phyloP scores from a whole-genome alignment of 2,329 filamentous ascomycete species.

The Didymella glomerata region DNA sequence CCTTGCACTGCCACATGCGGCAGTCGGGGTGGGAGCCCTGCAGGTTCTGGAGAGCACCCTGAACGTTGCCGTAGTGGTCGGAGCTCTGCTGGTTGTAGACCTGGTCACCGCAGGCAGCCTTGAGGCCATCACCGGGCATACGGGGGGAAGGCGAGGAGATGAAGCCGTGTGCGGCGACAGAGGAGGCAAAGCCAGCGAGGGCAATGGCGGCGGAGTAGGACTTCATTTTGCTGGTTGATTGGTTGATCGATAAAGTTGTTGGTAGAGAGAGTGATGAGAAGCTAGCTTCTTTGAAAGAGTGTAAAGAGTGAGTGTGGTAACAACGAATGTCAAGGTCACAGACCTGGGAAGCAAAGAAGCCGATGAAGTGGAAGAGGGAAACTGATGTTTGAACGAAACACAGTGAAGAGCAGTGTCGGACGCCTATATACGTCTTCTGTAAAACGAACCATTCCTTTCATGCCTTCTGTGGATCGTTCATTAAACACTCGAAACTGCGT shows the following conservation, averaged over 20 bases:
- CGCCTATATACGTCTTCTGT: conserved; percentile 33
- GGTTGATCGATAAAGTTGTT: conserved; percentile 25
- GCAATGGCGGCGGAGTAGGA: conserved; percentile 52
- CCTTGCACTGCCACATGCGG: conserved; percentile 66
- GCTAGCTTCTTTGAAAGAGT: conserved; percentile 45
- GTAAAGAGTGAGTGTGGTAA: conserved; percentile 45
- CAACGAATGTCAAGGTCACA: conserved; percentile 53
- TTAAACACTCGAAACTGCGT: conserved; percentile 49
- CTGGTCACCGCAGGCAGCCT: conserved; percentile 63
- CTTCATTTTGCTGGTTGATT: conserved; percentile 52
- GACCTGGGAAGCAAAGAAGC: conserved; percentile 44
- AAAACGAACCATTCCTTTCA: conserved; percentile 24
- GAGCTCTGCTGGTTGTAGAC: conserved; percentile 62
- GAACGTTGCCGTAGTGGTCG: conserved; percentile 66
- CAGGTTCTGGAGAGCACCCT: conserved; percentile 62
- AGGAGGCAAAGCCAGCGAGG: conserved; percentile 55
- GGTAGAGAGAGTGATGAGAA: conserved; percentile 40
- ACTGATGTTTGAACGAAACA: conserved; percentile 30
- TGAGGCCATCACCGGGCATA: conserved; percentile 61
- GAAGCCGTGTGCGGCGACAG: conserved; percentile 63
- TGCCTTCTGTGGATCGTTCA: conserved; percentile 42
- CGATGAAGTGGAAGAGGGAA: conserved; percentile 35
- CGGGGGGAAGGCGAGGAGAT: conserved; percentile 60
- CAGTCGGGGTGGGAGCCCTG: conserved; percentile 59
- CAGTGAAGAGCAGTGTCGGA: conserved; percentile 7